These are phyloP conservation scores for Colletotrichum lindemuthianum DNA, from an alignment of 2,329 filamentous ascomycete species.

Conservation along the genomic window DNA sequence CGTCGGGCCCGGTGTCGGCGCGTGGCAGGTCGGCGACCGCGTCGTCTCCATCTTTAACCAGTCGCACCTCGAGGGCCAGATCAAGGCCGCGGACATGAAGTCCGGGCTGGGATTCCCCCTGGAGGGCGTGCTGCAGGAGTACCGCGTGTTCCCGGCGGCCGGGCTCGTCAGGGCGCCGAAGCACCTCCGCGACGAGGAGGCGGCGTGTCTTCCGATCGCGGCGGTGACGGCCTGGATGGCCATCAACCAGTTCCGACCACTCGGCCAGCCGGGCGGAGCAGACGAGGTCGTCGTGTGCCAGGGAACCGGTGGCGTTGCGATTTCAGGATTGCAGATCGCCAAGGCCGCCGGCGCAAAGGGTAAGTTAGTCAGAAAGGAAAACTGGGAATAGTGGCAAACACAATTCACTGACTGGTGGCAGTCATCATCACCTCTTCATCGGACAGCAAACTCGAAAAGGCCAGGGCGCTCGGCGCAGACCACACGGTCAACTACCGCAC, in stretches of 20 bases:
- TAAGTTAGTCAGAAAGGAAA: slow-evolving; percentile 39
- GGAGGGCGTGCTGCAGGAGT: slow-evolving; percentile 65
- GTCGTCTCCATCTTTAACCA: slow-evolving; percentile 74
- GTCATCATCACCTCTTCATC: slow-evolving; percentile 65
- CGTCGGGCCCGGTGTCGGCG: slow-evolving; percentile 50
- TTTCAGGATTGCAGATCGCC: slow-evolving; percentile 64
- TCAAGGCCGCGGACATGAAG: slow-evolving; percentile 63
- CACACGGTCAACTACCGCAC: slow-evolving; percentile 64
- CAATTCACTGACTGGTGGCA: slow-evolving; percentile 48
- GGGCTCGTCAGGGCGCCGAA: slow-evolving; percentile 65
- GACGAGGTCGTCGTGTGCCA: slow-evolving; percentile 61
- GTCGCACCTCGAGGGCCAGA: slow-evolving; percentile 66
- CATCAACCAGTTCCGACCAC: slow-evolving; percentile 67
- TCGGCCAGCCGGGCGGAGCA: slow-evolving; percentile 59
- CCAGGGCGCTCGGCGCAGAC: slow-evolving; percentile 61
- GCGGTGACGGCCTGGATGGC: slow-evolving; percentile 73
- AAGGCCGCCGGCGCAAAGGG: slow-evolving; percentile 61
- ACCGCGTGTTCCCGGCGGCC: slow-evolving; percentile 67
- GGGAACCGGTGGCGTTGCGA: slow-evolving; percentile 64
- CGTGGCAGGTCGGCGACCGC: slow-evolving; percentile 68
- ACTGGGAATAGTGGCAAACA: slow-evolving; percentile 50
- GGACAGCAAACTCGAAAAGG: slow-evolving; percentile 59
- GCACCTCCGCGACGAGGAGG: slow-evolving; percentile 69
- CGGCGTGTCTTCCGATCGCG: slow-evolving; percentile 68
- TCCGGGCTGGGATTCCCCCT: slow-evolving; percentile 70